Evolutionary conservation across 768 basidiomycete species (phyloP).

Genomic region (Pholiota conissans): DNA sequence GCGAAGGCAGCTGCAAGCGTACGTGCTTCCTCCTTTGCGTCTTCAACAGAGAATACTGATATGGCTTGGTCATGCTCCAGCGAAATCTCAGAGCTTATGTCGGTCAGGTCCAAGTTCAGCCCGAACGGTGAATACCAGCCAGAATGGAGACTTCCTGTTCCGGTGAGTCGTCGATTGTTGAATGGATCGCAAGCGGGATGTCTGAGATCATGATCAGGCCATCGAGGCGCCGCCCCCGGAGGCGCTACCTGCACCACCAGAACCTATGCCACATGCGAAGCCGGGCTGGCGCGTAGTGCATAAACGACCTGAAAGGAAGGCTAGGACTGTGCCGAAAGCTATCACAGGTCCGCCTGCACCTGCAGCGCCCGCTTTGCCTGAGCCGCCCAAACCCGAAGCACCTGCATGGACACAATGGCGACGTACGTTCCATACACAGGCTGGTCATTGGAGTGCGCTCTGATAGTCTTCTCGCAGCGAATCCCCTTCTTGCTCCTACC

Average conservation of each 20-base stretch:
- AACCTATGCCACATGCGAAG: constrained; percentile 48
- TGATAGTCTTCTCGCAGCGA: constrained; percentile 44
- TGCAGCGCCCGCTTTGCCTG: constrained; percentile 39
- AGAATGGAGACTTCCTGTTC: constrained; percentile 68
- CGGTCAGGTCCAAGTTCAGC: constrained; percentile 79
- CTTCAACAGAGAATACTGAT: neutral
- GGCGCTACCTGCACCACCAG: constrained; percentile 48
- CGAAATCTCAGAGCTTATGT: constrained; percentile 85
- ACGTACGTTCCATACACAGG: constrained; percentile 49
- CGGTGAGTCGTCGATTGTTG: constrained; percentile 11
- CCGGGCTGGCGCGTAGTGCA: constrained; percentile 77
- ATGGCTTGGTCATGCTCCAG: constrained; percentile 33
- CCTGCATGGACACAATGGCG: constrained; percentile 89
- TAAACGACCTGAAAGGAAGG: constrained; percentile 59
- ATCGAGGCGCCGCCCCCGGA: constrained; percentile 39
- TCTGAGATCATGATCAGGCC: constrained; percentile 24
- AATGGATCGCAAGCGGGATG: neutral
- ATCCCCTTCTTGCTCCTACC: constrained; percentile 58
- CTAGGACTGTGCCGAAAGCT: constrained; percentile 41
- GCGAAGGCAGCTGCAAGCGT: constrained; percentile 75
- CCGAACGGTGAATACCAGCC: constrained; percentile 77
- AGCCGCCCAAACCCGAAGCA: constrained; percentile 48
- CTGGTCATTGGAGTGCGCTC: neutral
- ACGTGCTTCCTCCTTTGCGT: constrained; percentile 30
- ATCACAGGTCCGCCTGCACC: constrained; percentile 39